Conservation (phyloP, 306 rosid genomes). For the Malus orientalis region DNA sequence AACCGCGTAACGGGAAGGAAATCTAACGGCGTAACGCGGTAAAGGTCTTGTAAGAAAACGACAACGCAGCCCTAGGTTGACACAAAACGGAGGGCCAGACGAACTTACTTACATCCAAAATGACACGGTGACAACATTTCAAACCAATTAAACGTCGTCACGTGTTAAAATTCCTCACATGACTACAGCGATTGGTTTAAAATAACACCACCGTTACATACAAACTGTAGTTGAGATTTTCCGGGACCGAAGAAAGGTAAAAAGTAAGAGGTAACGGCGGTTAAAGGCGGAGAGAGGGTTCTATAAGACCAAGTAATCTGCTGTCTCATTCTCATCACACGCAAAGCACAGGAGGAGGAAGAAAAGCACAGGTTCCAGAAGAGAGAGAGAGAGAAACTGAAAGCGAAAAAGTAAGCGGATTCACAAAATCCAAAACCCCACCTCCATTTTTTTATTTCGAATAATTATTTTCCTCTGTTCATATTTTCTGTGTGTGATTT, state of each 20-base stretch:
- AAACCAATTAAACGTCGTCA: background rate
- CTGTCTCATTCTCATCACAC: background rate
- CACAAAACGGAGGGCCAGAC: background rate
- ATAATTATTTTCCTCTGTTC: background rate
- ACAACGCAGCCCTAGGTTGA: background rate
- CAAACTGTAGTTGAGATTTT: no score
- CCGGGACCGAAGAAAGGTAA: no score
- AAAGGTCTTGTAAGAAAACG: background rate
- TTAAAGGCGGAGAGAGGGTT: background rate
- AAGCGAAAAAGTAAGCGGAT: background rate
- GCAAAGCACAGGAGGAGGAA: background rate
- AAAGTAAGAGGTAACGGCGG: background rate
- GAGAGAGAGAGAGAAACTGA: background rate
- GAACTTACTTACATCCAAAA: no score
- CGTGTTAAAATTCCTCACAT: accelerated
- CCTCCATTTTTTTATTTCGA: background rate
- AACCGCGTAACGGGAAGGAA: background rate
- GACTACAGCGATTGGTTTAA: no score
- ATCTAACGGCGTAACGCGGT: background rate
- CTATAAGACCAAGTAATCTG: background rate
- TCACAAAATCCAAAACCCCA: background rate
- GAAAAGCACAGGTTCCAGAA: background rate
- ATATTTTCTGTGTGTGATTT: background rate
- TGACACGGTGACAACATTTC: no score
- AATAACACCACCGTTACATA: background rate